These are phyloP conservation scores for Hypoxylon sp. DNA, from an alignment of 2,329 filamentous ascomycete genomes.

Conservation along the genomic window DNA sequence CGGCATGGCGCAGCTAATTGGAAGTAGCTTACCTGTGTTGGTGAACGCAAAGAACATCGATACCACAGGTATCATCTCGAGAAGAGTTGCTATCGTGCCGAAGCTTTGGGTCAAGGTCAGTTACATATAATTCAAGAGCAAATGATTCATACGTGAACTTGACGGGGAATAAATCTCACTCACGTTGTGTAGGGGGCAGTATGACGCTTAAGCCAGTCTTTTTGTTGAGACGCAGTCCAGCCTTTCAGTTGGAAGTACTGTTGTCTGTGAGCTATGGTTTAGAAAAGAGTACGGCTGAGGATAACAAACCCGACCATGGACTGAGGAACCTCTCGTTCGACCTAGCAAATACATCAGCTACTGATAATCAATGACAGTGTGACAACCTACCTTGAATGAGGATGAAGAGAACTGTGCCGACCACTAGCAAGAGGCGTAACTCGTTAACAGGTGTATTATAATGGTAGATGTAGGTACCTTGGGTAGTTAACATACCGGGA, in stretches of 20 bases:
- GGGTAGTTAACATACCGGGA: constrained; percentile 61
- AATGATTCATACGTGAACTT: not conserved
- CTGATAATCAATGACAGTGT: not conserved
- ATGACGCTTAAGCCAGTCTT: constrained; percentile 76
- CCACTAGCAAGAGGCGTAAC: constrained; percentile 59
- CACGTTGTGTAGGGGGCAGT: constrained; percentile 84
- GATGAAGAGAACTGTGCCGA: constrained; percentile 86
- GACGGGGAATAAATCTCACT: constrained; percentile 50
- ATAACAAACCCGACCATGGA: constrained; percentile 65
- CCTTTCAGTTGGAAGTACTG: constrained; percentile 93
- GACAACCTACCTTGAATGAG: constrained; percentile 72
- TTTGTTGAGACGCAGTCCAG: constrained; percentile 74
- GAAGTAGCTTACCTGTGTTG: constrained; percentile 71
- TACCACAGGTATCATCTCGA: constrained; percentile 86
- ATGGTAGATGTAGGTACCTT: too few relatives aligned
- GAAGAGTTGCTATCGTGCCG: constrained; percentile 76
- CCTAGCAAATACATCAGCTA: constrained; percentile 51
- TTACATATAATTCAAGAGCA: constrained; percentile 5
- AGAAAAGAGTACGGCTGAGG: constrained; percentile 10
- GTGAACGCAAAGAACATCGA: constrained; percentile 91
- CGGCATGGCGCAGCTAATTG: constrained; percentile 2
- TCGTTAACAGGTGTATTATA: constrained; percentile 1
- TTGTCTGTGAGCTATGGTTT: constrained; percentile 61
- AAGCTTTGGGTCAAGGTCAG: constrained; percentile 65
- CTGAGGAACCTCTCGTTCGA: constrained; percentile 59